Evolutionary conservation across 371 early-diverging fungal genomes (phyloP).

Genomic region (Actinomortierella ambigua): DNA sequence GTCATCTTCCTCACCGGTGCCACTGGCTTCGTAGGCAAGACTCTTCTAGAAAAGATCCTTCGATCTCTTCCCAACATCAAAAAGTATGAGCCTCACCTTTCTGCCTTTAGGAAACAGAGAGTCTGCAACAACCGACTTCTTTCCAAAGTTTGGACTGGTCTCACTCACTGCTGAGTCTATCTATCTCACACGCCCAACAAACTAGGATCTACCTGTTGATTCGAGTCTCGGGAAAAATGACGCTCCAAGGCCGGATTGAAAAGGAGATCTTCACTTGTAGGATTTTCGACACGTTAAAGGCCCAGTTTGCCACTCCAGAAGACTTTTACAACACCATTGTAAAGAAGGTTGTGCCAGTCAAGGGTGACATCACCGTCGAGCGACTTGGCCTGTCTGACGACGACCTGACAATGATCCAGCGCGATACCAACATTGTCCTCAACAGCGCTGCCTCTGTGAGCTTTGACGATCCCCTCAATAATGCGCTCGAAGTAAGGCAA

Average conservation of each 20-base stretch:
- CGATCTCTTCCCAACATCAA: constrained; percentile 40
- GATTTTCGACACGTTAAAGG: constrained; percentile 44
- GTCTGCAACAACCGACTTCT: no score
- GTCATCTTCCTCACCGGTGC: constrained; percentile 63
- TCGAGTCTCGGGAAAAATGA: constrained; percentile 35
- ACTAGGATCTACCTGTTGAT: constrained; percentile 34
- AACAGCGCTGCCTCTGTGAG: constrained; percentile 66
- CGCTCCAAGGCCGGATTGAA: constrained; percentile 37
- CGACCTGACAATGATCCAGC: constrained; percentile 50
- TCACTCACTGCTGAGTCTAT: no score
- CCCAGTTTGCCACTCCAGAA: constrained; percentile 20
- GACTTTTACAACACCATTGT: constrained; percentile 46
- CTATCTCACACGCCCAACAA: no score
- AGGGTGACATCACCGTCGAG: constrained; percentile 55
- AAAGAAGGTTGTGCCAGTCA: constrained; percentile 58
- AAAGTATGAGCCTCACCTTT: constrained; percentile 15
- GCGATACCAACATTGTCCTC: constrained; percentile 53
- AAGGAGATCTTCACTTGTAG: constrained; percentile 36
- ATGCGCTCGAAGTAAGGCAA: constrained; percentile 52
- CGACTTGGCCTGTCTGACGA: constrained; percentile 53
- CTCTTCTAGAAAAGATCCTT: constrained; percentile 60
- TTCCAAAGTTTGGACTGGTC: no score
- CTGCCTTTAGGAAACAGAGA: no score
- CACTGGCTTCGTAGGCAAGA: constrained; percentile 70
- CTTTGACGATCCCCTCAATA: constrained; percentile 57